Evolutionary conservation across 2,329 filamentous ascomycete genomes (phyloP).

Genomic region (Claviceps humidiphila): DNA sequence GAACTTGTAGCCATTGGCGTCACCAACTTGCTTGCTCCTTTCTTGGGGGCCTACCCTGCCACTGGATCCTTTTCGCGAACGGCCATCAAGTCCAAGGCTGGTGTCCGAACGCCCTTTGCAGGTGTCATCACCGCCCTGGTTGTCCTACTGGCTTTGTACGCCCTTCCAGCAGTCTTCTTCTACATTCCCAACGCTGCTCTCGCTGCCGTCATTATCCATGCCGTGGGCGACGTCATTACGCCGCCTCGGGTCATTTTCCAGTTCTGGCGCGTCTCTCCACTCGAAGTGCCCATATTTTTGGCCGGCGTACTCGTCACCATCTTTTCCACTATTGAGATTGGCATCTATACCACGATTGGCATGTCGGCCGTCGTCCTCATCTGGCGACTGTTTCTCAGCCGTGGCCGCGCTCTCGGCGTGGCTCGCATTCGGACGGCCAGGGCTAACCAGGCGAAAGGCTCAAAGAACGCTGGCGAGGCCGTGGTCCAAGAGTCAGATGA

Average conservation of each 20-base stretch:
- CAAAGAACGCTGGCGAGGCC: conserved; percentile 10
- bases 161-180: conserved; percentile 70
- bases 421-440: conserved; percentile 72
- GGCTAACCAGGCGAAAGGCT: conserved; percentile 32
- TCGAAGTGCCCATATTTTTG: conserved; percentile 77
- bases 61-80: conserved; percentile 86
- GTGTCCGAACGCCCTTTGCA: conserved; percentile 74
- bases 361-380: conserved; percentile 59
- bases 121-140: conserved; percentile 74
- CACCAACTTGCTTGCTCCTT: conserved; percentile 61
- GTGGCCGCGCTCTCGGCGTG: conserved; percentile 64
- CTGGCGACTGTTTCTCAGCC: conserved; percentile 66
- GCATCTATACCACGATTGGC: conserved; percentile 69
- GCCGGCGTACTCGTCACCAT: conserved; percentile 72
- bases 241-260: conserved; percentile 73
- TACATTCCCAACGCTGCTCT: conserved; percentile 72
- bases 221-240: conserved; percentile 74
- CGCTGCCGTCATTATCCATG: conserved; percentile 79
- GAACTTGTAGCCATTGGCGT: conserved; percentile 68
- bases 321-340: conserved; percentile 70
- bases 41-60: conserved; percentile 71
- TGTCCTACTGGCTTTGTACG: conserved; percentile 74
- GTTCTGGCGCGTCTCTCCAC: conserved; percentile 73
- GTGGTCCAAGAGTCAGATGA: conserved; percentile 33
- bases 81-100: conserved; percentile 88